Evolutionary conservation across 2,329 filamentous ascomycete genomes (phyloP).

Genomic region (Cladosporium sp.): DNA sequence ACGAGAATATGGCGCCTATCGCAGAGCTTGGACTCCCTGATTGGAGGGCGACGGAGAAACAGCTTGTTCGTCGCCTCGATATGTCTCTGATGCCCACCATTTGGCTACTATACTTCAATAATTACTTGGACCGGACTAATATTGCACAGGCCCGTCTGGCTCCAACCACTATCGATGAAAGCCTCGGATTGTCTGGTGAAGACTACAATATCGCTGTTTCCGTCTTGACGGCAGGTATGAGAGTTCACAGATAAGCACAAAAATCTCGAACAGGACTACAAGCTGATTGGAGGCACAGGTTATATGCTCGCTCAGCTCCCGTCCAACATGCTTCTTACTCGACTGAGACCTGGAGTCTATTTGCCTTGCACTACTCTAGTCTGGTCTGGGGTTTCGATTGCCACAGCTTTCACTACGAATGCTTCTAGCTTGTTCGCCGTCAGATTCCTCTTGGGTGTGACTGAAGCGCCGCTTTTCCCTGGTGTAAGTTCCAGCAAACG

Average conservation of each 20-base stretch:
- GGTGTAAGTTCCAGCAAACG: neutral
- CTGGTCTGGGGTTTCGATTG: conserved; percentile 6
- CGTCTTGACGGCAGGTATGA: neutral
- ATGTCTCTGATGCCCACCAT: conserved; percentile 13
- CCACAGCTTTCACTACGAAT: conserved; percentile 6
- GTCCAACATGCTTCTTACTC: conserved; percentile 8
- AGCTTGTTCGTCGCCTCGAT: conserved; percentile 5
- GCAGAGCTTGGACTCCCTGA: conserved; percentile 5
- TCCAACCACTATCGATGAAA: conserved; percentile 5
- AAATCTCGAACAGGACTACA: neutral
- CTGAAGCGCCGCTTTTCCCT: neutral
- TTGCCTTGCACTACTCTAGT: conserved; percentile 8
- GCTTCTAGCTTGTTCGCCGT: neutral
- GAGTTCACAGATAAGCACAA: neutral
- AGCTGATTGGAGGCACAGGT: neutral
- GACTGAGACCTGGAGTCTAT: neutral
- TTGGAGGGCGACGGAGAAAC: neutral
- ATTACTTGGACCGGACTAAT: conserved; percentile 8
- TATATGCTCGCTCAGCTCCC: conserved; percentile 14
- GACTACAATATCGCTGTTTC: conserved; percentile 10
- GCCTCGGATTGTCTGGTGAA: neutral
- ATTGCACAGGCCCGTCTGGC: conserved; percentile 11
- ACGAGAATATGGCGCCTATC: conserved; percentile 11
- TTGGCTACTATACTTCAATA: conserved; percentile 33
- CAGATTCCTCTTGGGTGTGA: conserved; percentile 6